Evolutionary conservation across 371 early-diverging fungal species (phyloP).

Genomic region (Batrachochytrium dendrobatidis): DNA sequence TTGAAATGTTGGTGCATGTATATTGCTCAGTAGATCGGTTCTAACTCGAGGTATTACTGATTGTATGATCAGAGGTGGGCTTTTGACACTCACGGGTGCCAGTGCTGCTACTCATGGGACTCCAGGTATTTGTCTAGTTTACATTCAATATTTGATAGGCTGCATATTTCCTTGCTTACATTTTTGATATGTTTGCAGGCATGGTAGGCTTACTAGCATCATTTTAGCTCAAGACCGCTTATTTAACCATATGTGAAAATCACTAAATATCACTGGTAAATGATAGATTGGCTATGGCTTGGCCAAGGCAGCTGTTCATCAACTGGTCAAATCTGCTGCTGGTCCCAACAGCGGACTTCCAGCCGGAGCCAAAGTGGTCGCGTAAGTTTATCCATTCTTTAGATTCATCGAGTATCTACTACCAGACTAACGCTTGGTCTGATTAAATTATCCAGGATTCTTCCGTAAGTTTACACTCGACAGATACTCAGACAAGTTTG

Average conservation of each 20-base stretch:
- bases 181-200: no score
- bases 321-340: constrained; percentile 73
- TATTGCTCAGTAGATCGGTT: not conserved
- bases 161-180: no score
- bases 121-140: constrained; percentile 38
- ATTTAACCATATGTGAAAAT: no score
- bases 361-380: constrained; percentile 56
- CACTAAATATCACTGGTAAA: not conserved
- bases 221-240: no score
- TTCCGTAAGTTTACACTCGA: constrained; percentile 76
- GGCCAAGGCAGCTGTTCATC: constrained; percentile 92
- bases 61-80: constrained; percentile 75
- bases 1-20: not conserved
- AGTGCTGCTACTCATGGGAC: constrained; percentile 69
- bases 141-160: not conserved
- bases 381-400: constrained; percentile 11
- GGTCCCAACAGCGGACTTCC: constrained; percentile 72
- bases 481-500: no score
- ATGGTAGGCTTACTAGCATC: no score
- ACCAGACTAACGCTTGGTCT: not conserved
- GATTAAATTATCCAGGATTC: constrained; percentile 34
- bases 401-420: not conserved
- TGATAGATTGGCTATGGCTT: constrained; percentile 65
- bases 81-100: constrained; percentile 80
- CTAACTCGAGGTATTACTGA: no score